These are phyloP conservation scores for Drosera spatulata DNA, from an alignment of 179 eudicot genomes.

Conservation along the genomic window DNA sequence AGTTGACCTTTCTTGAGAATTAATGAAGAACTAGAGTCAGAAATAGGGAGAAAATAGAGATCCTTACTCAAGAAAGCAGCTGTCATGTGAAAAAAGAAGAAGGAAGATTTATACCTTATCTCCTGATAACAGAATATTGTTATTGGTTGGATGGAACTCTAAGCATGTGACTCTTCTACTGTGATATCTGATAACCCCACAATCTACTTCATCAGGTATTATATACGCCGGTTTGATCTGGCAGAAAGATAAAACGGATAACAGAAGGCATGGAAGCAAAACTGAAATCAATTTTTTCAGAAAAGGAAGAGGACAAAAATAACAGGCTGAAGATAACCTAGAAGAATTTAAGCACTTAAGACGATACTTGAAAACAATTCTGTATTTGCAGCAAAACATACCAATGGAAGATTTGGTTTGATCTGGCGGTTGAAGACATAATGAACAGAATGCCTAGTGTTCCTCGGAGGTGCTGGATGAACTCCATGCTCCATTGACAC, in stretches of 20 bases:
- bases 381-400: slow-evolving; percentile 17
- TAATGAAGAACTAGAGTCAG: not conserved
- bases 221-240: slow-evolving; percentile 70
- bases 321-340: too few species aligned
- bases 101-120: slow-evolving; percentile 64
- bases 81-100: not conserved
- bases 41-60: not conserved
- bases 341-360: too few species aligned
- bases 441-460: slow-evolving; percentile 40
- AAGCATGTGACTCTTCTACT: slow-evolving; percentile 86
- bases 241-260: not conserved
- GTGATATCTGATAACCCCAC: slow-evolving; percentile 87
- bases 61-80: not conserved
- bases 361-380: too few species aligned
- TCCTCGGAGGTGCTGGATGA: slow-evolving; percentile 57
- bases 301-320: too few species aligned
- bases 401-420: slow-evolving; percentile 48
- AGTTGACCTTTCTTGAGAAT: slow-evolving; percentile 83
- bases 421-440: slow-evolving; percentile 76
- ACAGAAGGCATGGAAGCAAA: too few species aligned
- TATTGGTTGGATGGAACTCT: slow-evolving; percentile 87
- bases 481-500: slow-evolving; percentile 49
- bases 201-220: slow-evolving; percentile 70
- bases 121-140: slow-evolving; percentile 80
- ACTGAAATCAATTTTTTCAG: too few species aligned